Conservation (phyloP, 2,329 filamentous ascomycete genomes). For the Phoma herbarum region DNA sequence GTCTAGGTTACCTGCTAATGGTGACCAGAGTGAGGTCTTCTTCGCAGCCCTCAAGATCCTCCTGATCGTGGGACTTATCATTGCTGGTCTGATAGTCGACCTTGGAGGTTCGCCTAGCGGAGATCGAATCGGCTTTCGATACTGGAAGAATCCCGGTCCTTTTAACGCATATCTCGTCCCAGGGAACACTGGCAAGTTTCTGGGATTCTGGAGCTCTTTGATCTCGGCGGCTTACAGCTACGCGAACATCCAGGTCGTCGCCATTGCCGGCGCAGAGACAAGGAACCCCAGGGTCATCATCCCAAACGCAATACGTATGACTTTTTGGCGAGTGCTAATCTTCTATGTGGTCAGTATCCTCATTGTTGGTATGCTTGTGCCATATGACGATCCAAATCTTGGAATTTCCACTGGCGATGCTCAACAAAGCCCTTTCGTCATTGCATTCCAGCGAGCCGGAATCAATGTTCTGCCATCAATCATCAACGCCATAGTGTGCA, state of each 20-base stretch:
- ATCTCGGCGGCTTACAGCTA: constrained; percentile 80
- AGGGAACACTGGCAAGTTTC: constrained; percentile 65
- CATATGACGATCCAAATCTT: constrained; percentile 41
- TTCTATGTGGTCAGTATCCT: constrained; percentile 54
- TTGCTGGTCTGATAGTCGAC: constrained; percentile 2
- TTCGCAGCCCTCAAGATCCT: neutral
- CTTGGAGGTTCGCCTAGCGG: constrained; percentile 14
- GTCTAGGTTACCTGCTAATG: neutral
- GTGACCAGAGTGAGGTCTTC: neutral
- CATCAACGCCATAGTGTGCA: constrained; percentile 24
- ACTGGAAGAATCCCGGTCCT: constrained; percentile 71
- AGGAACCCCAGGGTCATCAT: constrained; percentile 83
- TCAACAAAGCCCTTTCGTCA: constrained; percentile 59
- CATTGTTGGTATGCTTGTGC: constrained; percentile 52
- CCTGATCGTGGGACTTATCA: neutral
- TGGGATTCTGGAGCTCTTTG: constrained; percentile 80
- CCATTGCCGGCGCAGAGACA: constrained; percentile 80
- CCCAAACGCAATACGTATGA: constrained; percentile 90
- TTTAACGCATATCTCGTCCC: constrained; percentile 51
- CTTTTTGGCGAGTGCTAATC: constrained; percentile 88
- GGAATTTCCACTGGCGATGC: constrained; percentile 1
- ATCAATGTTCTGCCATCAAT: constrained; percentile 47
- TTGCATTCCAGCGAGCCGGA: constrained; percentile 55
- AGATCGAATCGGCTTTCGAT: constrained; percentile 62
- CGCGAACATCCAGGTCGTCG: constrained; percentile 79